These are phyloP conservation scores for Astrephomene gubernaculifera DNA, from an alignment of 139 green algal species.

Conservation along the genomic window DNA sequence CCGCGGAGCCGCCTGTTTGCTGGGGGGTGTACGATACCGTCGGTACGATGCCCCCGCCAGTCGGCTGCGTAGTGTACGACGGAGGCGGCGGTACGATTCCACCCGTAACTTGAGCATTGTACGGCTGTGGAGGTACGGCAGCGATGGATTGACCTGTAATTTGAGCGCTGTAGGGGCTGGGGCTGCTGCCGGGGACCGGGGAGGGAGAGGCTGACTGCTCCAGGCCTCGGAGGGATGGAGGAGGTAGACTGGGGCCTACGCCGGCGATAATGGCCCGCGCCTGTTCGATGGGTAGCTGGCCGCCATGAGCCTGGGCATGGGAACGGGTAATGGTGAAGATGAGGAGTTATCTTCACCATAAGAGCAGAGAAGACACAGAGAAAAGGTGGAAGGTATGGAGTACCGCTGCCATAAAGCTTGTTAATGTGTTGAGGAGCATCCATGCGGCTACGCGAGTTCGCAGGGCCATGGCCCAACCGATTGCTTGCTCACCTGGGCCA, in stretches of 20 bases:
- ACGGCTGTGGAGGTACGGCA: too few species aligned
- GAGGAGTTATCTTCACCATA: too few species aligned
- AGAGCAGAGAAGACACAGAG: too few species aligned
- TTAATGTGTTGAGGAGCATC: too few species aligned
- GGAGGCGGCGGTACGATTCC: neutral
- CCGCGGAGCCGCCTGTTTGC: conserved; percentile 34
- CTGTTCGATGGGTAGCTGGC: conserved; percentile 59
- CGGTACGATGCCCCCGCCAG: neutral
- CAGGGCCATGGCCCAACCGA: too few species aligned
- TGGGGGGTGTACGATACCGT: conserved; percentile 25
- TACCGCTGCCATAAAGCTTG: too few species aligned
- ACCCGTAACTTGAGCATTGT: conserved; percentile 54
- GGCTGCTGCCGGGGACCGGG: neutral
- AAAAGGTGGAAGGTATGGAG: too few species aligned
- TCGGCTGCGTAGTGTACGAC: conserved; percentile 45
- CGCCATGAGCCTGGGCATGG: conserved; percentile 61
- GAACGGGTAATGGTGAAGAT: too few species aligned
- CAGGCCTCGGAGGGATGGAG: conserved; percentile 66
- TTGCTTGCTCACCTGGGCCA: conserved; percentile 77
- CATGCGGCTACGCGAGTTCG: too few species aligned
- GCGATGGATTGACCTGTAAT: too few species aligned
- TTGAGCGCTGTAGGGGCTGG: conserved; percentile 8
- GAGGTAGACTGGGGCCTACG: conserved; percentile 66
- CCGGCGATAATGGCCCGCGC: conserved; percentile 70
- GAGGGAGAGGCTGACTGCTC: conserved; percentile 11